Conservation (phyloP, 2,329 filamentous ascomycete species). For the Fusarium protoensiforme region DNA sequence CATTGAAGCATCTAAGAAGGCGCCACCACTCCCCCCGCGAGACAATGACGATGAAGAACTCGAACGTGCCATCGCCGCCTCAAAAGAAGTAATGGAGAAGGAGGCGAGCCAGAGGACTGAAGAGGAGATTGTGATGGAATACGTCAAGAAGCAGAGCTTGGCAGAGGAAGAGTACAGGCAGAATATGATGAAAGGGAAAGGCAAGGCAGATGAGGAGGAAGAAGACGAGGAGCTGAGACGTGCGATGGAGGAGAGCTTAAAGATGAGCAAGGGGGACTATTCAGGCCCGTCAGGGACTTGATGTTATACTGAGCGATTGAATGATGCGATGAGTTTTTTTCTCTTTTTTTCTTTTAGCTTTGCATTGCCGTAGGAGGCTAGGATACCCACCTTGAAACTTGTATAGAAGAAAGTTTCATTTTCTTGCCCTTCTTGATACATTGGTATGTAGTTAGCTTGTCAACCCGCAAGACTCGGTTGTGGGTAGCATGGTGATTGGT, state of each 20-base stretch:
- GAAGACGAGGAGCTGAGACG: conserved; percentile 66
- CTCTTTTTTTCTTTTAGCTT: background rate
- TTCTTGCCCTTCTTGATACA: background rate
- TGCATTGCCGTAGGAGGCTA: conserved; percentile 7
- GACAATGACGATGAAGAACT: conserved; percentile 45
- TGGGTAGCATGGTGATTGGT: background rate
- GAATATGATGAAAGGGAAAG: conserved; percentile 49
- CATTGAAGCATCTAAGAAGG: conserved; percentile 54
- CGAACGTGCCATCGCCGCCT: conserved; percentile 54
- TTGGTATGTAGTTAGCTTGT: background rate
- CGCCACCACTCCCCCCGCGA: conserved; percentile 29
- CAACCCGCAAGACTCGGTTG: background rate
- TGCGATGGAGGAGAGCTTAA: conserved; percentile 68
- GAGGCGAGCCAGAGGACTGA: conserved; percentile 63
- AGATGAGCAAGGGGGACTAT: conserved; percentile 46
- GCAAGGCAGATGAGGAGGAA: conserved; percentile 44
- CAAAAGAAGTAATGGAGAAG: conserved; percentile 53
- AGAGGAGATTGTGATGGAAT: conserved; percentile 79
- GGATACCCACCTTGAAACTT: conserved; percentile 21
- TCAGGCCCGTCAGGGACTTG: conserved; percentile 40
- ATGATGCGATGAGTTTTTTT: background rate
- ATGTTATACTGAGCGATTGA: background rate
- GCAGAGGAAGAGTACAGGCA: conserved; percentile 69
- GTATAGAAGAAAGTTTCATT: background rate
- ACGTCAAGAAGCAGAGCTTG: conserved; percentile 79